These are phyloP conservation scores for Bidens hawaiensis DNA, from an alignment of 140 eudicot genomes.

Conservation along the genomic window DNA sequence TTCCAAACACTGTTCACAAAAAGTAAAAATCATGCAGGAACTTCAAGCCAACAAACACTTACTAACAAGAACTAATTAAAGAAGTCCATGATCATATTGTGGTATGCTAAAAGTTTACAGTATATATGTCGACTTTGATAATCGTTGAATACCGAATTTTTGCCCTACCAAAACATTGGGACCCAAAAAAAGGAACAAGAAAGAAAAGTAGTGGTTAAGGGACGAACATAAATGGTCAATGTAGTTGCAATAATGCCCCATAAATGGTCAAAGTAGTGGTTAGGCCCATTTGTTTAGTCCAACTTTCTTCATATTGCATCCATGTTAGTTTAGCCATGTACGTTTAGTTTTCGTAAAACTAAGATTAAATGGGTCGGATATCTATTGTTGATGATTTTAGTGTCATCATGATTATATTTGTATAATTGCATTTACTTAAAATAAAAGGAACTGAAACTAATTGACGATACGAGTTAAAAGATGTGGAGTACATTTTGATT, in stretches of 20 bases:
- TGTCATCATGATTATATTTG: too few relatives aligned
- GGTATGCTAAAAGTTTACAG: neutral
- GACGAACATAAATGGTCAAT: conserved; percentile 10
- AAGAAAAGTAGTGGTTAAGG: neutral
- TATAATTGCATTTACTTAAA: too few relatives aligned
- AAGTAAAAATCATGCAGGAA: too few relatives aligned
- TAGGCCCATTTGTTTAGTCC: neutral
- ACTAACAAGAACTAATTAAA: neutral
- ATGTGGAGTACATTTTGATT: too few relatives aligned
- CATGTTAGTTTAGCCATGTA: too few relatives aligned
- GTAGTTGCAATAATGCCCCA: conserved; percentile 12
- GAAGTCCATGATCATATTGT: neutral
- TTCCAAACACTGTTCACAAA: too few relatives aligned
- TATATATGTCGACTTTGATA: neutral
- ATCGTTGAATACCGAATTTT: neutral
- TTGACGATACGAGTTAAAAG: too few relatives aligned
- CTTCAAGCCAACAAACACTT: neutral
- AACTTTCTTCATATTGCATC: neutral
- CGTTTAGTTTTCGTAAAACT: too few relatives aligned
- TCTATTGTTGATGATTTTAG: too few relatives aligned
- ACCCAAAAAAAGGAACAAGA: neutral
- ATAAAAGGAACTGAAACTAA: too few relatives aligned
- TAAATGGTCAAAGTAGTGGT: conserved; percentile 12
- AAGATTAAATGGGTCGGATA: too few relatives aligned
- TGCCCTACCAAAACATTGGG: neutral